These are phyloP conservation scores for Orbilia brochopaga DNA, from an alignment of 2,329 filamentous ascomycete genomes.

Conservation along the genomic window DNA sequence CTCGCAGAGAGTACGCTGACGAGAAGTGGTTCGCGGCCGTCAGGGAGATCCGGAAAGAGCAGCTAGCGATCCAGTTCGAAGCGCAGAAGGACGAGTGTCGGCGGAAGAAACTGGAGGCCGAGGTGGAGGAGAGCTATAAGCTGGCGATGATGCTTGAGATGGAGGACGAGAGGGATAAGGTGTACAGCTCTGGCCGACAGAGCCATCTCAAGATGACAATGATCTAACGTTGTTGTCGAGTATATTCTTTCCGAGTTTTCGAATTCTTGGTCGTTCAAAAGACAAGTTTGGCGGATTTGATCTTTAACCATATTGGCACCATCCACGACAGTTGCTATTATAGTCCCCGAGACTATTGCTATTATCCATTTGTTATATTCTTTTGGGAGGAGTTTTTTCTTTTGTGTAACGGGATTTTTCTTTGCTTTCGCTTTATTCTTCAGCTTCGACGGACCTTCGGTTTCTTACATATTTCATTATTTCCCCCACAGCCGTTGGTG, in stretches of 20 bases:
- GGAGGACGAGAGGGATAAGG: constrained; percentile 45
- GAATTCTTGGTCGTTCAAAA: too few species aligned
- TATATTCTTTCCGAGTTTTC: too few species aligned
- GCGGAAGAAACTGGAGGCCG: constrained; percentile 40
- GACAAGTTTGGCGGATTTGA: constrained; percentile 17
- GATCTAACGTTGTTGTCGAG: constrained; percentile 31
- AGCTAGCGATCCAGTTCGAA: constrained; percentile 46
- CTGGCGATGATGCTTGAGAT: constrained; percentile 48
- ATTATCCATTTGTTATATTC: background rate
- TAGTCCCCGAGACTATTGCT: too few species aligned
- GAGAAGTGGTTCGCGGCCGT: constrained; percentile 47
- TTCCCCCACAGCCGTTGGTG: background rate
- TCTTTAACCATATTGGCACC: too few species aligned
- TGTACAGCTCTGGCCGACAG: constrained; percentile 45
- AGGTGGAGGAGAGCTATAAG: constrained; percentile 47
- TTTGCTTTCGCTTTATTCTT: background rate
- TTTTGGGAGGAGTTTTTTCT: background rate
- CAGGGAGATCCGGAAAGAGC: constrained; percentile 46
- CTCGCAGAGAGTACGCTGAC: constrained; percentile 42
- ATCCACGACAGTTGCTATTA: constrained; percentile 1
- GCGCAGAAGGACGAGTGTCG: constrained; percentile 46
- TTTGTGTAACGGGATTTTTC: background rate
- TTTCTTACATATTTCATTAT: constrained; percentile 12
- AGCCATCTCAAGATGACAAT: constrained; percentile 39
- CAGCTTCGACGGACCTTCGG: background rate